Evolutionary conservation across 2,329 filamentous ascomycete genomes (phyloP).

Genomic region (Fusarium devonianum): DNA sequence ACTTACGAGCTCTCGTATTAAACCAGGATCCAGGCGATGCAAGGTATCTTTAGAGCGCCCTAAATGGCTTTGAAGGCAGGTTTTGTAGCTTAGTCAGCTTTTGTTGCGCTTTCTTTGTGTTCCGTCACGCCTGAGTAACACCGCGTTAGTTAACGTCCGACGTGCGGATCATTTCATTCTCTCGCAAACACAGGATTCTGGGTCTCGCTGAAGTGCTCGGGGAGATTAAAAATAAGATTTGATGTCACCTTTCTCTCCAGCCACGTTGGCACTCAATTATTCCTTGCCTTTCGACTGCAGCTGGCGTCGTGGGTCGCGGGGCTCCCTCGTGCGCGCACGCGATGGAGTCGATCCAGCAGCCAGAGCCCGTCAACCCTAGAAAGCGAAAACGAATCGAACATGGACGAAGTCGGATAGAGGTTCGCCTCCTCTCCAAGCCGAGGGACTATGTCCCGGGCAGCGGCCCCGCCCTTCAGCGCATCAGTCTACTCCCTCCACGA

Average conservation of each 20-base stretch:
- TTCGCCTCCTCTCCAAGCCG: conserved; percentile 28
- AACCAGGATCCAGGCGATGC: too few species aligned
- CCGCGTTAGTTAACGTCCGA: too few species aligned
- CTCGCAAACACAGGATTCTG: neutral
- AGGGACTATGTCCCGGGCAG: conserved; percentile 54
- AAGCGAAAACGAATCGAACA: conserved; percentile 24
- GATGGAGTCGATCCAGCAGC: conserved; percentile 30
- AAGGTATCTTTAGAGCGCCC: too few species aligned
- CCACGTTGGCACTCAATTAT: neutral
- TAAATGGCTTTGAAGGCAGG: too few species aligned
- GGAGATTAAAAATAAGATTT: neutral
- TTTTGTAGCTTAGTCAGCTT: conserved; percentile 24
- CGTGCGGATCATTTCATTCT: neutral
- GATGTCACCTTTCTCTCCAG: neutral
- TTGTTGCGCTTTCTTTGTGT: neutral
- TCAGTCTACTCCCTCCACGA: conserved; percentile 56
- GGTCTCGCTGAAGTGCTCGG: neutral
- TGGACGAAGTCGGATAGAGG: conserved; percentile 23
- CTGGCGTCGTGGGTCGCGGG: conserved; percentile 15
- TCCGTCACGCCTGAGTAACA: conserved; percentile 1
- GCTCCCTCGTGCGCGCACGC: conserved; percentile 17
- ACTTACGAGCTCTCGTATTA: too few species aligned
- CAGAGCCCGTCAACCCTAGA: conserved; percentile 6
- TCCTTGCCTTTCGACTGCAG: neutral
- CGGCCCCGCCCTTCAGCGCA: conserved; percentile 56